Percentiles rank a stretch among this genome's conserved stretches.
Evolutionary conservation across 2,329 filamentous ascomycete species (phyloP).

Genomic region (Fusarium cyanostomum): DNA sequence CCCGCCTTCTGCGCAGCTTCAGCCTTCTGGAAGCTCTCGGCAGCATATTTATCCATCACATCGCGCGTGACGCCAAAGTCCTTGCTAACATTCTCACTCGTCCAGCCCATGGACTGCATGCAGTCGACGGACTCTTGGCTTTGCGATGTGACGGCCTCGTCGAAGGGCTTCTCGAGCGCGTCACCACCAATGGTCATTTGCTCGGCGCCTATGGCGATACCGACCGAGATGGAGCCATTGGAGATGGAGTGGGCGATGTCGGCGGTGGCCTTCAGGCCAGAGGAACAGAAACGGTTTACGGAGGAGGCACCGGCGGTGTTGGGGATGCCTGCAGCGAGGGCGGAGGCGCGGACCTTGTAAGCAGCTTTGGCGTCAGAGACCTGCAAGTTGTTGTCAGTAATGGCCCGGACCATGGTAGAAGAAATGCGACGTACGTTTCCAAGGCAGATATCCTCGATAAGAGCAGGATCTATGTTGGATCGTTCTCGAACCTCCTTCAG

Average conservation of each 20-base stretch:
- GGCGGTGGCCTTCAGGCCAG: slow-evolving; percentile 92
- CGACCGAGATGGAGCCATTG: slow-evolving; percentile 82
- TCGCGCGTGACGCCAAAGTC: slow-evolving; percentile 89
- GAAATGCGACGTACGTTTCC: slow-evolving; percentile 74
- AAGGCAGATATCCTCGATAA: slow-evolving; percentile 90
- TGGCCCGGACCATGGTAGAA: not conserved
- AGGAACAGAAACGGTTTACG: slow-evolving; percentile 97
- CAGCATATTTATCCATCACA: slow-evolving; percentile 84
- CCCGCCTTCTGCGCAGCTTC: slow-evolving; percentile 91
- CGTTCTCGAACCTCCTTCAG: slow-evolving; percentile 79
- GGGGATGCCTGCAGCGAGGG: slow-evolving; percentile 91
- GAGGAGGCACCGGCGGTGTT: slow-evolving; percentile 85
- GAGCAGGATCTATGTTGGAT: slow-evolving; percentile 78
- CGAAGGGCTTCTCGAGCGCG: slow-evolving; percentile 75
- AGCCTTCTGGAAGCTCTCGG: slow-evolving; percentile 86
- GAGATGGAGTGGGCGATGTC: slow-evolving; percentile 92
- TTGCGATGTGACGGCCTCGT: slow-evolving; percentile 74
- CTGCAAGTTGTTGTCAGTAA: slow-evolving; percentile 51
- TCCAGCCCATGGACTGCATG: slow-evolving; percentile 97
- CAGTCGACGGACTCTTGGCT: slow-evolving; percentile 85
- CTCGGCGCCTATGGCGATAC: slow-evolving; percentile 89
- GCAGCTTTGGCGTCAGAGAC: slow-evolving; percentile 86
- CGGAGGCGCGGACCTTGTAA: slow-evolving; percentile 89
- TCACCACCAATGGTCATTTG: slow-evolving; percentile 83
- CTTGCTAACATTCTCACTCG: slow-evolving; percentile 91